Base-by-base conservation (phyloP, 2,329 filamentous ascomycete species). In the Lachnum nothofagi region DNA sequence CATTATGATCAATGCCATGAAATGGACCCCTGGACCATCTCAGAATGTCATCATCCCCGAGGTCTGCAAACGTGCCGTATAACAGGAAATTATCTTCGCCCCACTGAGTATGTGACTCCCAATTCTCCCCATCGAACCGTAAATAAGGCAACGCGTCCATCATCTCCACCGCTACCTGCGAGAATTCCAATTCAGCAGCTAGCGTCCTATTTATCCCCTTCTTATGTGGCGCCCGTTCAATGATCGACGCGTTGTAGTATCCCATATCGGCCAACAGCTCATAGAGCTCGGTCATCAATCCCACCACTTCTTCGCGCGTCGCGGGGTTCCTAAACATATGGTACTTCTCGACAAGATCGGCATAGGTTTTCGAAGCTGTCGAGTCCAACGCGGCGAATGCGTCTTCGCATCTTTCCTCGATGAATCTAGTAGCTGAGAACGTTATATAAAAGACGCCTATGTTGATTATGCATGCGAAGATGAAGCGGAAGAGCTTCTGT, bases 121-220 rank as follows among this genome's bases (percentile, higher is more conserved):
- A 41, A 8, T 22, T 3, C 10, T 44, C 38, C 9, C 42, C 27
- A 20, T 50, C 20, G 14, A 5, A 12, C 12, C 40, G 43, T 17
- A 58, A 14, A 47, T 58, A 58, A 3, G 55, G 53, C n/a, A 58
- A 38, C 34, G 44, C 27, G 19, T 58, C 42, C 49, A 58, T 43
- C 9, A 56, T 31, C 17, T 50, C 20, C 20, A 54, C 49, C 8
- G 45, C 53, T 19, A 31, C 27, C 3, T 37, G 9, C 19, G 50
- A 50, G 17, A 46, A 49, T 16, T 33, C 38, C 2, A 58, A 27
- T 19, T 51, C 25, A 6, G n/a, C 24, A 5, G 55, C 52, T 4
- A 43, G 34, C 29, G 44, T 46, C 12, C 23, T 23, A 42, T 55
- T 49, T 22, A 54, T 50, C 12, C 19, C 20, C 4, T 43, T 39